phyloP scores from a whole-genome alignment of 306 rosid genomes.

The Rosa chinensis region DNA sequence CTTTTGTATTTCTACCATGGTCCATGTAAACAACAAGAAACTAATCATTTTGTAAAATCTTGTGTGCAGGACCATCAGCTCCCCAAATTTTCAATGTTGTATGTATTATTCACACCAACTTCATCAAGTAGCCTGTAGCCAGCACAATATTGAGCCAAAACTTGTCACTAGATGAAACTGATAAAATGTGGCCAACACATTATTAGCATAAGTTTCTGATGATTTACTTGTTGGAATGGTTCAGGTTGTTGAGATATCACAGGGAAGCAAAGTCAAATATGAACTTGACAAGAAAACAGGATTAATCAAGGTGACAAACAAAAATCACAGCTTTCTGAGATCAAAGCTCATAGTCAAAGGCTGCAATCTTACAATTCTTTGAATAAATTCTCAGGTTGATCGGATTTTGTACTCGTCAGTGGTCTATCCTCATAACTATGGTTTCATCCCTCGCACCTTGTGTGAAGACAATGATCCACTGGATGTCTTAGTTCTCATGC shows the following conservation, averaged over 20 bases:
- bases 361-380: constrained; percentile 4
- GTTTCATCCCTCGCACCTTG: constrained; percentile 87
- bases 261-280: constrained; percentile 96
- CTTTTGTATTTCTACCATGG: background rate
- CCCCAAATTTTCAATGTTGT: constrained; percentile 76
- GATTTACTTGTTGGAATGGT: constrained; percentile 32
- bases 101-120: constrained; percentile 32
- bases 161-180: background rate
- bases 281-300: constrained; percentile 99
- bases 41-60: constrained; percentile 30
- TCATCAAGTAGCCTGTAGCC: constrained; percentile 5
- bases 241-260: constrained; percentile 90
- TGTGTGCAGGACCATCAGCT: constrained; percentile 76
- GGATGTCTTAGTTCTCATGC: constrained; percentile 95
- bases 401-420: constrained; percentile 86
- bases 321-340: background rate
- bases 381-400: constrained; percentile 65
- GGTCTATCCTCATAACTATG: constrained; percentile 95
- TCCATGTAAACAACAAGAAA: background rate
- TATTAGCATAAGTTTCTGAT: constrained; percentile 13
- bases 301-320: constrained; percentile 70
- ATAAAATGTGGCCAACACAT: background rate
- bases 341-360: constrained; percentile 1
- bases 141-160: background rate
- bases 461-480: constrained; percentile 98